phyloP scores from a whole-genome alignment of 2,329 filamentous ascomycete species.

The Paecilomyces sp. region DNA sequence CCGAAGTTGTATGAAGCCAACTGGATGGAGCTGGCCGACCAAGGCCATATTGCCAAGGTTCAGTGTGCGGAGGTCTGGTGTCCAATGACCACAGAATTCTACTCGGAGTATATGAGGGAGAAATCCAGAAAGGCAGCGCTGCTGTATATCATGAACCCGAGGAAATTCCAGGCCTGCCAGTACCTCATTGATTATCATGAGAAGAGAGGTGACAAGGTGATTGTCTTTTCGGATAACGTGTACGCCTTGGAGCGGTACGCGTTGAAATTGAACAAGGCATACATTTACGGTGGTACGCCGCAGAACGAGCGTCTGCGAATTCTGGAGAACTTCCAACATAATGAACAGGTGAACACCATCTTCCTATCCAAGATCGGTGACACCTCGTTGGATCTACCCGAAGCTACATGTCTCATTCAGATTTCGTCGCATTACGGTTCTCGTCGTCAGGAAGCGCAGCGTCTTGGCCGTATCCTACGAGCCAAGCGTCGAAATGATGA shows the following conservation, averaged over 20 bases:
- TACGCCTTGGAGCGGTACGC: conserved; percentile 86
- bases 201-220: conserved; percentile 89
- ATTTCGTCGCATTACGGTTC: conserved; percentile 98
- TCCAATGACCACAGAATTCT: conserved; percentile 98
- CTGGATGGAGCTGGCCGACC: conserved; percentile 97
- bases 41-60: conserved; percentile 93
- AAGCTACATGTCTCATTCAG: conserved; percentile 93
- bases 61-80: conserved; percentile 99
- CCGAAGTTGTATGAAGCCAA: conserved; percentile 98
- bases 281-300: conserved; percentile 82
- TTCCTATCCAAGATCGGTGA: conserved; percentile 98
- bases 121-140: conserved; percentile 60
- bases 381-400: conserved; percentile 92
- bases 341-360: conserved; percentile 80
- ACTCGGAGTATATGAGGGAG: conserved; percentile 78
- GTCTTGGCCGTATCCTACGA: conserved; percentile 83
- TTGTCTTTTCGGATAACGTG: conserved; percentile 96
- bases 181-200: conserved; percentile 99
- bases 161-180: conserved; percentile 94
- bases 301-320: conserved; percentile 81
- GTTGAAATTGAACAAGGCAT: conserved; percentile 73
- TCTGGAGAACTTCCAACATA: conserved; percentile 91
- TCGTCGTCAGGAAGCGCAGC: conserved; percentile 90
- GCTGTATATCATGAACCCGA: conserved; percentile 94
- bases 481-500: conserved; percentile 96